A percentile compares a stretch with the other conserved stretches of the same genome.
These are phyloP conservation scores for Tetrahymena thermophila DNA, from an alignment of 73 alveolate genomes.

Conservation along the genomic window DNA sequence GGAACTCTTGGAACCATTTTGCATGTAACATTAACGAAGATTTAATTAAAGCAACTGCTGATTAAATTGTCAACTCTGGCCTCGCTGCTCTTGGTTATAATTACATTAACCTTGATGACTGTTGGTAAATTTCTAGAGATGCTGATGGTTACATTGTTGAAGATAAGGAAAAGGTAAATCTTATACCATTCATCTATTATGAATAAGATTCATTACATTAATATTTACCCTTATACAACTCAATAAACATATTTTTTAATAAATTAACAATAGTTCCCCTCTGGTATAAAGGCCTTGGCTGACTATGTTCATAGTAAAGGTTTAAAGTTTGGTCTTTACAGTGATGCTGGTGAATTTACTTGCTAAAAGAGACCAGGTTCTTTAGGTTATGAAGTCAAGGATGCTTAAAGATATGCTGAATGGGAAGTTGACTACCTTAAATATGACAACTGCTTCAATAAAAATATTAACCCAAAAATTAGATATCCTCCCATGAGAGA, in stretches of 20 bases:
- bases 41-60: constrained; percentile 55
- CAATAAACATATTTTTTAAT: constrained; percentile 4
- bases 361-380: constrained; percentile 80
- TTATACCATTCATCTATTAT: neutral
- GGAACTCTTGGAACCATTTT: constrained; percentile 86
- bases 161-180: neutral
- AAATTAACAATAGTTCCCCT: constrained; percentile 64
- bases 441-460: constrained; percentile 53
- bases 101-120: constrained; percentile 74
- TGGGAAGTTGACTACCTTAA: constrained; percentile 83
- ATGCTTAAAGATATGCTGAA: constrained; percentile 59
- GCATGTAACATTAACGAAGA: constrained; percentile 76
- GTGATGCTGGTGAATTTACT: constrained; percentile 79
- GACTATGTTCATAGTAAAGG: constrained; percentile 65
- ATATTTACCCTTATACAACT: neutral
- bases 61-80: constrained; percentile 58
- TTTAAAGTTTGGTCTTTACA: constrained; percentile 75
- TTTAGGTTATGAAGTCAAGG: constrained; percentile 63
- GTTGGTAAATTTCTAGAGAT: constrained; percentile 65
- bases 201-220: neutral
- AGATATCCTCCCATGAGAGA: constrained; percentile 91
- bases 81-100: constrained; percentile 67
- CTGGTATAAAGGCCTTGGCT: constrained; percentile 70
- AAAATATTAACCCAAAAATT: constrained; percentile 38
- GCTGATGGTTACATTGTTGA: constrained; percentile 4